phyloP scores from a whole-genome alignment of 331 rosid species.

The Arachis monticola region DNA sequence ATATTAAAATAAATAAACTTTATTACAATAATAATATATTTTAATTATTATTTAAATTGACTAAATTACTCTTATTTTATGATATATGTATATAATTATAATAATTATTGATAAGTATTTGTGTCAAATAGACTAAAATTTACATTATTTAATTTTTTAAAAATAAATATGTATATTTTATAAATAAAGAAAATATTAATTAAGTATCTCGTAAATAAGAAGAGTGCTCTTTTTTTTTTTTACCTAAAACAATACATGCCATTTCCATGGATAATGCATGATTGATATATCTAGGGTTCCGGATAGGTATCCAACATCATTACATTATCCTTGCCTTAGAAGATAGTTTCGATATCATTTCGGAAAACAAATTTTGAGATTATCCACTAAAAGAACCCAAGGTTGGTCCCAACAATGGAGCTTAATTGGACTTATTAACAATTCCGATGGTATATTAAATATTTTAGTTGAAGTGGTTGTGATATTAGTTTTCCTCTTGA shows the following conservation, averaged over 20 bases:
- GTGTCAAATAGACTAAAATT: too few species aligned
- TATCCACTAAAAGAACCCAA: background rate
- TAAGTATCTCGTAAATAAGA: too few species aligned
- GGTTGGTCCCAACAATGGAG: background rate
- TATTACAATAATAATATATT: too few species aligned
- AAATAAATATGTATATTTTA: too few species aligned
- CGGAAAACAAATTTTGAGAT: conserved; percentile 4
- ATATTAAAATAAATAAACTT: too few species aligned
- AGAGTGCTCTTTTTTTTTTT: too few species aligned
- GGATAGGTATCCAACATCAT: background rate
- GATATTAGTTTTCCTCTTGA: background rate
- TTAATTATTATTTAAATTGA: too few species aligned
- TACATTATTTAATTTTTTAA: too few species aligned
- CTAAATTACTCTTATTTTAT: too few species aligned
- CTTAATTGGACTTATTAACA: background rate
- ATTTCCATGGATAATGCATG: background rate
- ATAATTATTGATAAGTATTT: too few species aligned
- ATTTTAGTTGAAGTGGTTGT: background rate
- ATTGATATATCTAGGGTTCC: background rate
- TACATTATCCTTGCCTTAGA: background rate
- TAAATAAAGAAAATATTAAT: too few species aligned
- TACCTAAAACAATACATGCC: background rate
- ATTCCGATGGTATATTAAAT: background rate
- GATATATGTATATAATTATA: too few species aligned
- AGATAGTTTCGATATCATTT: conserved; percentile 5